Evolutionary conservation across 2,329 filamentous ascomycete species (phyloP), one percentile per base, ranked within the genome.

Genomic region (Neopestalotiopsis sp.): DNA sequence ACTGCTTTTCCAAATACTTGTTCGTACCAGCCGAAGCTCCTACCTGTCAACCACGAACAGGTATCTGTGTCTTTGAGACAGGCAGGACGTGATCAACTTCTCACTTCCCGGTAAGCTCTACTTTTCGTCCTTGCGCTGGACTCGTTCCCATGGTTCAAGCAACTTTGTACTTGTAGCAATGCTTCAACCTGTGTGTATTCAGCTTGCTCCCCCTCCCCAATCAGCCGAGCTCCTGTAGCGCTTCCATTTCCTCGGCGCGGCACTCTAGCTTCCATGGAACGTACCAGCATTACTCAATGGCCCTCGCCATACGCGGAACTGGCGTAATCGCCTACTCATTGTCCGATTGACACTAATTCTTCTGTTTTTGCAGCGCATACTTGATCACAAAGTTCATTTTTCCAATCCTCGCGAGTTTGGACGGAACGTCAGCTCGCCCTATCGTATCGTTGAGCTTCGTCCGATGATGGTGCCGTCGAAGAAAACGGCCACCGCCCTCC

Each of bases 401-500:
- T 28, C 20, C 45, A n/a, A 61, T 28, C 17, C 57, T 9, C 42
- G 17, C 34, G 20, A 40, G n/a, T 72, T 65, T 38, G 59, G 70
- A 65, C 71, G 57, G 30, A 30, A 30, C 30, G 59, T 40, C 32
- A 9, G 30, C 32, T 62, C 59, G 34, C 28, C 12, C n/a, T 40
- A 9, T 14, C 34, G 70, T 67, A 69, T 64, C 65, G 66, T 68
- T 69, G 59, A 68, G 72, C 75, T 73, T 69, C 67, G 67, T 73
- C 73, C 75, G 75, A 77, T 76, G 75, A 79, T 79, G 77, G 77
- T 79, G 72, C 74, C 75, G 73, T 74, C 74, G 69, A 79, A 78
- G 72, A 79, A 78, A 70, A 70, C 70, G 70, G 71, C 75, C 66
- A 70, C 70, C 67, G 74, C 74, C 70, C 72, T 66, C 59, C 69